A percentile compares a stretch with the other conserved stretches of the same genome.
Conservation (phyloP, 805 yeast genomes). For the Saccharomyces mikatae region DNA sequence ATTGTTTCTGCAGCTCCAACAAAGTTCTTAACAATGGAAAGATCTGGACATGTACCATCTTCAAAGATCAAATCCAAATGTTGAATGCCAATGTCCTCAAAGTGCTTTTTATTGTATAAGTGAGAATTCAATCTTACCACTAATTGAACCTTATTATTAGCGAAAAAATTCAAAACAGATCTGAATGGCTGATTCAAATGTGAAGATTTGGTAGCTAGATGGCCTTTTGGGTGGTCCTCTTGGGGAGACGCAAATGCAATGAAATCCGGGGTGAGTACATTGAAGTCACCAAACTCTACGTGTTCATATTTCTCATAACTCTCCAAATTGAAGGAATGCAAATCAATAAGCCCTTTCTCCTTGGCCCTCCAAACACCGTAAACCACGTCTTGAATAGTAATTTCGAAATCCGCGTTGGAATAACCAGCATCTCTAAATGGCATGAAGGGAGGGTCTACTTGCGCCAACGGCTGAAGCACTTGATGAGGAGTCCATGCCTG, state of each 20-base stretch:
- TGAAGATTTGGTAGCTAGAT: slow-evolving; percentile 8
- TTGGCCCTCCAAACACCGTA: slow-evolving; percentile 98
- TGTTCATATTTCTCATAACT: slow-evolving; percentile 91
- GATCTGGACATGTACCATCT: slow-evolving; percentile 95
- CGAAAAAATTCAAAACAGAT: slow-evolving; percentile 74
- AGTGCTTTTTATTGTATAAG: slow-evolving; percentile 76
- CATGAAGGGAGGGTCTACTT: slow-evolving; percentile 87
- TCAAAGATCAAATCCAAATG: slow-evolving; percentile 95
- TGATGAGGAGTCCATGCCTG: slow-evolving; percentile 99
- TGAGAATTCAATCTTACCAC: slow-evolving; percentile 92
- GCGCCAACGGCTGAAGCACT: slow-evolving; percentile 89
- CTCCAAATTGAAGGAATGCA: slow-evolving; percentile 80
- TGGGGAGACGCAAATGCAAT: slow-evolving; percentile 97
- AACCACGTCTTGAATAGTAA: slow-evolving; percentile 88
- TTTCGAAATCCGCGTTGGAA: slow-evolving; percentile 87
- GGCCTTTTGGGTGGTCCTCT: slow-evolving; percentile 40
- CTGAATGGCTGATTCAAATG: slow-evolving; percentile 63
- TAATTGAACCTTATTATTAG: slow-evolving; percentile 64
- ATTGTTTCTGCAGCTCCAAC: slow-evolving; percentile 92
- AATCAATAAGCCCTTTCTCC: slow-evolving; percentile 79
- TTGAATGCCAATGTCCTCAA: slow-evolving; percentile 72
- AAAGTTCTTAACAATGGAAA: slow-evolving; percentile 86
- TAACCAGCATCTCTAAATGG: slow-evolving; percentile 97
- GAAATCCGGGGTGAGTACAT: slow-evolving; percentile 83
- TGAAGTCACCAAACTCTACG: slow-evolving; percentile 96